Percentiles rank a stretch among this genome's conserved stretches.
These are phyloP conservation scores for Septoria petroselini DNA, from an alignment of 2,329 filamentous ascomycete genomes.

Conservation along the genomic window DNA sequence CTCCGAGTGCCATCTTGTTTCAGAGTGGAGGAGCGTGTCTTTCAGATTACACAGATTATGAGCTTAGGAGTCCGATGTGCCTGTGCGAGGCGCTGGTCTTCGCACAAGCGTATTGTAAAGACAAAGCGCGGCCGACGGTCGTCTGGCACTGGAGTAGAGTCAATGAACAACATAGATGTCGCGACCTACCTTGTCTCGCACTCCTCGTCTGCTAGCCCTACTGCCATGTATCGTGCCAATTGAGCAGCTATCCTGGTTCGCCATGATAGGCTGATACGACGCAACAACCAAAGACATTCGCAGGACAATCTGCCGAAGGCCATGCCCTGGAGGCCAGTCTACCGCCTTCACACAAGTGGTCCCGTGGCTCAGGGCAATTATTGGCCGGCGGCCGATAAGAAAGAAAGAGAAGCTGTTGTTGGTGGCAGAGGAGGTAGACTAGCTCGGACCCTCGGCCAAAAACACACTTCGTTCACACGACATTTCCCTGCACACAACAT, in stretches of 20 bases:
- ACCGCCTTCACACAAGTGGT: not conserved
- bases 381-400: constrained; percentile 13
- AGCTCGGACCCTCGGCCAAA: not conserved
- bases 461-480: not conserved
- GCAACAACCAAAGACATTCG: not conserved
- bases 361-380: not conserved
- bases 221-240: not conserved
- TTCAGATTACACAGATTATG: too few relatives aligned
- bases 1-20: not conserved
- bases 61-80: too few relatives aligned
- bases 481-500: not conserved
- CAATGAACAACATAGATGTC: not conserved
- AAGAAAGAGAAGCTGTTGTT: constrained; percentile 2
- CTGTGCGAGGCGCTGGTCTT: not conserved
- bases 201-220: constrained; percentile 1
- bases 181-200: not conserved
- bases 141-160: not conserved
- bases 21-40: too few relatives aligned
- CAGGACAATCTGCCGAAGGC: not conserved
- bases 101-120: too few relatives aligned
- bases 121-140: too few relatives aligned
- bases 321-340: not conserved
- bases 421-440: not conserved
- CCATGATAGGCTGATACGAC: constrained; percentile 4
- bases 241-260: constrained; percentile 2